Base-by-base conservation (phyloP, 2,329 filamentous ascomycete genomes). In the Paecilomyces sp. region DNA sequence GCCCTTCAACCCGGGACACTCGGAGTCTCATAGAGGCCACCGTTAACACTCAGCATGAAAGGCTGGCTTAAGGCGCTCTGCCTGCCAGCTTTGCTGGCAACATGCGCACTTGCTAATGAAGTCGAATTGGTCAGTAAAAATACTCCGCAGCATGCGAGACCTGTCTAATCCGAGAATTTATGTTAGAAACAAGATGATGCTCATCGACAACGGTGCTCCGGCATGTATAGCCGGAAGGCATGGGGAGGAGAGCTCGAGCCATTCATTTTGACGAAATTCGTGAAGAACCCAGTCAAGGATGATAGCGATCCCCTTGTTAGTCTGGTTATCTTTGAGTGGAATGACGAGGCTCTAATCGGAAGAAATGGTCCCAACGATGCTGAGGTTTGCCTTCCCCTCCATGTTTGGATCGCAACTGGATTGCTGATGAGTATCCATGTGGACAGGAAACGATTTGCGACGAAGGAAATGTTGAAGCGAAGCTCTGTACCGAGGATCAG, bases 251-350 rank as follows among this genome's bases (percentile, higher is more conserved):
- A 86, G 36, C 84, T 91, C 61, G 91, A 97, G 67, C 93, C 93
- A 22, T 96, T 91, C 78, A 96, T 97, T 73, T 83, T 89, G 66
- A 83, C 91, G 73, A 91, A 91, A 71, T 95, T 96, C 70, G 77
- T 88, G 50, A 82, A 85, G 64, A 82, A 77, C 70, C 81, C 77
- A 73, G 74, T 84, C 68, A 78, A 83, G 60, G 82, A 83, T 33
- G 81, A 87, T 59, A 79, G 83, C 54, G 89, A 96, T 72, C 88
- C 90, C 4, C 80, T 91, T 52, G 88, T 92, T 64, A 95, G 91
- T 74, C 77, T 97, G 67, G 82, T 96, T 57, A 88, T 99, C 64
- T 99, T 96, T 74, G 93, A 99, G 77, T 99, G 92, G 91, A 87
- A 84, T 66, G 94, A 99, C 71, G 87, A 89, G 71, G 78, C 85